Conservation (phyloP, 2,329 filamentous ascomycete species). For the Karstenula rhodostoma region DNA sequence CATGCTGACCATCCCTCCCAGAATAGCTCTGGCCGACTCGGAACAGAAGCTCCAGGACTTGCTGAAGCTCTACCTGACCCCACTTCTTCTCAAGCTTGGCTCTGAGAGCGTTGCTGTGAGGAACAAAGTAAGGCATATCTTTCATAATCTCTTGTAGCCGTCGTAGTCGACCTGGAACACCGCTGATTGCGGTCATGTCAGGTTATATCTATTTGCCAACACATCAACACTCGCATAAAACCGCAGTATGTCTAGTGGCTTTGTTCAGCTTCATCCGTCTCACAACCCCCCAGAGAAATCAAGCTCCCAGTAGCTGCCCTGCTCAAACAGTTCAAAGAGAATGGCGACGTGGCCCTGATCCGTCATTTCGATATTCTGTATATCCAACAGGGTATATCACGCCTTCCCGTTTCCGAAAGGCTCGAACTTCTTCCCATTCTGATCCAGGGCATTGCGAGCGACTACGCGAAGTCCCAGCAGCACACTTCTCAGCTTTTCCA, state of each 20-base stretch:
- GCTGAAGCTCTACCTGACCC: slow-evolving; percentile 79
- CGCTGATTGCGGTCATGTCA: slow-evolving; percentile 48
- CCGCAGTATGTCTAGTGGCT: slow-evolving; percentile 52
- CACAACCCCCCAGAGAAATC: slow-evolving; percentile 58
- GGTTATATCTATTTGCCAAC: slow-evolving; percentile 75
- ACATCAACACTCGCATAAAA: slow-evolving; percentile 72
- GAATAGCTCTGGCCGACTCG: slow-evolving; percentile 77
- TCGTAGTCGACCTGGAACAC: slow-evolving; percentile 19
- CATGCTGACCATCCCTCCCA: neutral
- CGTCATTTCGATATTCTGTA: slow-evolving; percentile 89
- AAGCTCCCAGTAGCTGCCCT: slow-evolving; percentile 85
- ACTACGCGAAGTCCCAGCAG: slow-evolving; percentile 62
- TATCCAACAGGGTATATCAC: slow-evolving; percentile 81
- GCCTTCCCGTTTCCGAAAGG: slow-evolving; percentile 68
- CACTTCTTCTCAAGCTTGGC: slow-evolving; percentile 83
- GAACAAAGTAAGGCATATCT: slow-evolving; percentile 66
- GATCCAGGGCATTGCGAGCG: slow-evolving; percentile 70
- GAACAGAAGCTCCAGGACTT: slow-evolving; percentile 83
- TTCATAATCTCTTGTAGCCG: neutral
- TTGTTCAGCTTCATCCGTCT: slow-evolving; percentile 15
- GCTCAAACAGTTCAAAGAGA: slow-evolving; percentile 87
- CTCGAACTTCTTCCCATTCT: slow-evolving; percentile 76
- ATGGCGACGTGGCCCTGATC: slow-evolving; percentile 72
- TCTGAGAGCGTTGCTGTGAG: slow-evolving; percentile 83
- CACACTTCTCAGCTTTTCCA: slow-evolving; percentile 78